Conservation (phyloP, 495 filamentous ascomycete species). For the Penicillium psychrofluorescens region DNA sequence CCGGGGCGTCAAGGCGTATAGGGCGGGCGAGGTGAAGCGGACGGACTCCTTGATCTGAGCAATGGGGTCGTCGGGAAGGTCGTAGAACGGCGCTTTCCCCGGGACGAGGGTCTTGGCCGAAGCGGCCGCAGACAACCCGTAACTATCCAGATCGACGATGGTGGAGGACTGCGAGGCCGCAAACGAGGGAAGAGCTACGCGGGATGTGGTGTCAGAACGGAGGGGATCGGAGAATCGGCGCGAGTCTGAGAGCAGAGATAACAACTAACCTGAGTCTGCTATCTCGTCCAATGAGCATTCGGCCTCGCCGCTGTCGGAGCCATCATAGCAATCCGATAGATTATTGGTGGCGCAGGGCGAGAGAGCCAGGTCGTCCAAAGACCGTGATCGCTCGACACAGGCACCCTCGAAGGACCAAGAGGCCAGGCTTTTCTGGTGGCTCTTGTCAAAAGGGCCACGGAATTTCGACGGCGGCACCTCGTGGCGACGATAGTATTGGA, state of each 20-base stretch:
- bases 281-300: conserved; percentile 12
- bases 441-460: conserved; percentile 42
- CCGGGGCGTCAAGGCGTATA: conserved; percentile 19
- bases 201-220: conserved; percentile 14
- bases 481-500: conserved; percentile 44
- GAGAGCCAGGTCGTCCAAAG: conserved; percentile 24
- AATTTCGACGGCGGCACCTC: conserved; percentile 48
- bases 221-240: conserved; percentile 1
- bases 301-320: conserved; percentile 1
- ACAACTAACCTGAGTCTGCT: no score
- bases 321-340: conserved; percentile 6
- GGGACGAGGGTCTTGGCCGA: conserved; percentile 35
- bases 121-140: conserved; percentile 8
- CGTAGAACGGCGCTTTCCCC: conserved; percentile 12
- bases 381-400: conserved; percentile 27
- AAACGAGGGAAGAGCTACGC: conserved; percentile 29
- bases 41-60: conserved; percentile 30
- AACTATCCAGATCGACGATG: conserved; percentile 31
- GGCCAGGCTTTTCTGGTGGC: conserved; percentile 41
- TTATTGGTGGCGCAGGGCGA: conserved; percentile 33
- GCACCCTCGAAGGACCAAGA: conserved; percentile 42
- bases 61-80: conserved; percentile 23
- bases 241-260: neutral
- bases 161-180: conserved; percentile 33
- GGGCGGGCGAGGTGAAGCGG: conserved; percentile 25